Base-by-base conservation (phyloP, 345 rosid genomes). In the Eutrema japonicum region DNA sequence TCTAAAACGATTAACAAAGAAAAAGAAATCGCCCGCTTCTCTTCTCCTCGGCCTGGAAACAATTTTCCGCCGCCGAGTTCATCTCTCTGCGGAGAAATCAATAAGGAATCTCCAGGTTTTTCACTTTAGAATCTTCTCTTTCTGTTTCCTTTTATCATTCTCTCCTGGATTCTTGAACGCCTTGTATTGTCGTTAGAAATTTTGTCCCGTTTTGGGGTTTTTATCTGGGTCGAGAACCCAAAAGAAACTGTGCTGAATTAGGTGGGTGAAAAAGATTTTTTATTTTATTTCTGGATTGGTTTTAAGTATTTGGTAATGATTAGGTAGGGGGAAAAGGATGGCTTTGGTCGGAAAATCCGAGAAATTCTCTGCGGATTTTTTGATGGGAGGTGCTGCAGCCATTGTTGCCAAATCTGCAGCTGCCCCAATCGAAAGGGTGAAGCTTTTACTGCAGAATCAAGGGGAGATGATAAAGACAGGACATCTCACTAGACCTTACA, bases 341-440 rank as follows among this genome's bases (percentile, higher is more conserved):
- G 75, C 60, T n/a, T 72, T 51, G 80, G 35, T 64, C 3, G 63
- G 78, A 63, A 83, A 83, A 60, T 52, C 88, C 3, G 91, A 88
- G 76, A 90, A 68, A 30, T 95, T 92, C 80, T 88, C 92, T 33
- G 72, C 80, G 62, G 94, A 95, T 79, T 88, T 95, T 69, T 45
- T 84, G 50, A 90, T 87, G 96, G 97, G 86, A 49, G 98, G 96
- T 40, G 81, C 77, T 41, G 96, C 91, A 35, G 96, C 99, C 26
- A 66, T 90, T 64, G 78, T 83, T 48, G 82, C 98, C 6, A 92
- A 89, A 84, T 87, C 82, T 56, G 88, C 90, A 27, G 98, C 85
- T 13, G 97, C 99, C 8, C 96, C 99, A 54, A 84, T 95, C 76
- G 98, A 95, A 74, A 86, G 99, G 74, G 98, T 90, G 33, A 95